A percentile compares a stretch with the other conserved stretches of the same genome.
Evolutionary conservation across 1,284 basidiomycete genomes (phyloP).

Genomic region (Leccinum holopus): DNA sequence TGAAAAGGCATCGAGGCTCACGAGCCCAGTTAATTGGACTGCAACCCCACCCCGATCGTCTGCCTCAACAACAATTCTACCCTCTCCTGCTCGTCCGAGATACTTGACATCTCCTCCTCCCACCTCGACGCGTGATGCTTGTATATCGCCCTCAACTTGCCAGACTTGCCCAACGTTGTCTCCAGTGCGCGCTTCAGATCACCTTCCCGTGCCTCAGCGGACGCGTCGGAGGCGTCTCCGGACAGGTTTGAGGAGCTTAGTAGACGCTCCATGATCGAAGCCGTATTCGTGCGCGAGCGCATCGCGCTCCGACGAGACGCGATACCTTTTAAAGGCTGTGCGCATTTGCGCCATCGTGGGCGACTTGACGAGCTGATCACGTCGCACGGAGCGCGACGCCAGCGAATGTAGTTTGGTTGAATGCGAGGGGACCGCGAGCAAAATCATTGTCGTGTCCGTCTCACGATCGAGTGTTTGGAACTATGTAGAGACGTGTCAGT

Average conservation of each 20-base stretch:
- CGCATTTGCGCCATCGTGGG: constrained; percentile 52
- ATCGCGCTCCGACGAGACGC: constrained; percentile 54
- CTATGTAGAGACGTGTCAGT: no score
- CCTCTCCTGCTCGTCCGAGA: constrained; percentile 63
- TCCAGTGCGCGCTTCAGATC: constrained; percentile 65
- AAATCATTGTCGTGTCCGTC: no score
- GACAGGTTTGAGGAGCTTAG: constrained; percentile 42
- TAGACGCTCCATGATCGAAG: constrained; percentile 59
- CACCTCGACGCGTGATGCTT: constrained; percentile 65
- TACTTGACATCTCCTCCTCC: constrained; percentile 64
- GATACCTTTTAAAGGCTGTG: constrained; percentile 53
- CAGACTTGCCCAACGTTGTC: constrained; percentile 61
- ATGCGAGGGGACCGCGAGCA: constrained; percentile 72
- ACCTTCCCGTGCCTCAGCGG: constrained; percentile 25
- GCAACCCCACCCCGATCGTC: constrained; percentile 49
- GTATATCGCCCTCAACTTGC: constrained; percentile 59
- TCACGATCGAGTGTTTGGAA: no score
- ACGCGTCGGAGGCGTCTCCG: constrained; percentile 52
- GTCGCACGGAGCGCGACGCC: constrained; percentile 65
- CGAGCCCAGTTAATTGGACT: constrained; percentile 14
- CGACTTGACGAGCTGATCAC: constrained; percentile 50
- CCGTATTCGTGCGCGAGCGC: constrained; percentile 40
- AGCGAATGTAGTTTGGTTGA: constrained; percentile 59
- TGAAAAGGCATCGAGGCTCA: background rate
- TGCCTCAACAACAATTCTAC: constrained; percentile 64